phyloP scores from a whole-genome alignment of 2,329 filamentous ascomycete genomes.

The Ophiostoma himal-ulmi region DNA sequence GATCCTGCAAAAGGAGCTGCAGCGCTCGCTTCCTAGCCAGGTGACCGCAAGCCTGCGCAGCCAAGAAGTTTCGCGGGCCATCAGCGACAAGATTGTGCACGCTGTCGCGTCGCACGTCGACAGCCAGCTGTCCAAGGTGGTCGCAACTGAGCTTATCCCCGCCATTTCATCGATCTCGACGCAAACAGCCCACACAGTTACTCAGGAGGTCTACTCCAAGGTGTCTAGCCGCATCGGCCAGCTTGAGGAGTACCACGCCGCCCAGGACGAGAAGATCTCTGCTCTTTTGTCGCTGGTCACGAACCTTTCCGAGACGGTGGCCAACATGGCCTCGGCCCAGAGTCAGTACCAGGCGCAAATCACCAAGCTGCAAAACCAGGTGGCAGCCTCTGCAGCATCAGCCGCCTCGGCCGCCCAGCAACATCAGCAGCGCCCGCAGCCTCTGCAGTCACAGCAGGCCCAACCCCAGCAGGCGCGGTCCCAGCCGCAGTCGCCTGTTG shows the following conservation, averaged over 20 bases:
- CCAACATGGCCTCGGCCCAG: conserved; percentile 63
- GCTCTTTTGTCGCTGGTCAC: conserved; percentile 63
- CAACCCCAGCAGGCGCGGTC: neutral
- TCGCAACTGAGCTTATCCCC: conserved; percentile 61
- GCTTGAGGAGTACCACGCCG: conserved; percentile 46
- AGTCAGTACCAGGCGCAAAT: conserved; percentile 61
- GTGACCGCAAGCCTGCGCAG: conserved; percentile 65
- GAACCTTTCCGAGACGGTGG: conserved; percentile 62
- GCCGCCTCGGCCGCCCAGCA: conserved; percentile 7
- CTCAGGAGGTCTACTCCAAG: conserved; percentile 61
- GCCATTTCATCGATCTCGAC: conserved; percentile 59
- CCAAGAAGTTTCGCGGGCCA: conserved; percentile 63
- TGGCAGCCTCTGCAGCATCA: neutral
- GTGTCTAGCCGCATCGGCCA: conserved; percentile 47
- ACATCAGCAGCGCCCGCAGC: conserved; percentile 18
- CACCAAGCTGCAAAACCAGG: conserved; percentile 44
- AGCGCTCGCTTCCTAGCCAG: conserved; percentile 60
- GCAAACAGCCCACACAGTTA: conserved; percentile 61
- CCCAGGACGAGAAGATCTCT: conserved; percentile 61
- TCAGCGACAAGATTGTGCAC: conserved; percentile 66
- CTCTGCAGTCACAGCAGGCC: conserved; percentile 18
- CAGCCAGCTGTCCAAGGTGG: conserved; percentile 55
- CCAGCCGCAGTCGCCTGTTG: conserved; percentile 12
- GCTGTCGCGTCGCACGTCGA: conserved; percentile 64
- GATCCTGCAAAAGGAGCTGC: conserved; percentile 66